These are phyloP conservation scores for Termitomyces heimii DNA, from an alignment of 768 basidiomycete genomes.

Conservation along the genomic window DNA sequence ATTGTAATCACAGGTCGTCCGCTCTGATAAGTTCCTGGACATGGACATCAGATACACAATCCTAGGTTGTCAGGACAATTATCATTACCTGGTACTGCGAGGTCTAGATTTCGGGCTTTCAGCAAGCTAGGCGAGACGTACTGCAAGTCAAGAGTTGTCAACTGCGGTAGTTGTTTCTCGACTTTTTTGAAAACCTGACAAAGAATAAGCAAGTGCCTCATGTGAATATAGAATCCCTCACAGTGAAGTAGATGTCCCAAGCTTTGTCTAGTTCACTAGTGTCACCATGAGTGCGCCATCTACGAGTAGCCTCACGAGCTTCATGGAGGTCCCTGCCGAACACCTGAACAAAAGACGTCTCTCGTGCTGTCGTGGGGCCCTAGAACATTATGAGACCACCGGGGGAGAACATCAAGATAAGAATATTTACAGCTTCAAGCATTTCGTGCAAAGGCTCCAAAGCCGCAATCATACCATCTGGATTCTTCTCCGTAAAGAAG, in stretches of 20 bases:
- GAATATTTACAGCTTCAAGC: slow-evolving; percentile 71
- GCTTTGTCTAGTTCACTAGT: slow-evolving; percentile 89
- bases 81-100: slow-evolving; percentile 85
- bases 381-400: slow-evolving; percentile 21
- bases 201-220: neutral
- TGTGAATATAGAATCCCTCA: slow-evolving; percentile 26
- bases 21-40: slow-evolving; percentile 82
- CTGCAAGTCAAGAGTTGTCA: slow-evolving; percentile 90
- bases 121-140: slow-evolving; percentile 93
- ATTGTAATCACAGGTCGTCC: slow-evolving; percentile 83
- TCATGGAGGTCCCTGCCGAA: slow-evolving; percentile 91
- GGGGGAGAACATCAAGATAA: neutral
- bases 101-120: slow-evolving; percentile 82
- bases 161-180: slow-evolving; percentile 85
- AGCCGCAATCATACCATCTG: slow-evolving; percentile 93
- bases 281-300: slow-evolving; percentile 84
- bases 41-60: neutral
- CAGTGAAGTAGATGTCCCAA: slow-evolving; percentile 98
- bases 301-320: slow-evolving; percentile 85
- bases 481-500: slow-evolving; percentile 96
- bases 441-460: slow-evolving; percentile 91
- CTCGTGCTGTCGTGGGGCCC: slow-evolving; percentile 92
- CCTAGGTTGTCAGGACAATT: neutral
- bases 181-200: slow-evolving; percentile 92
- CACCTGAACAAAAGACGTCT: slow-evolving; percentile 91